Percentiles rank a stretch among this genome's conserved stretches.
Evolutionary conservation across 192 early-diverging fungal species (phyloP).

Genomic region (Coemansia sp.): DNA sequence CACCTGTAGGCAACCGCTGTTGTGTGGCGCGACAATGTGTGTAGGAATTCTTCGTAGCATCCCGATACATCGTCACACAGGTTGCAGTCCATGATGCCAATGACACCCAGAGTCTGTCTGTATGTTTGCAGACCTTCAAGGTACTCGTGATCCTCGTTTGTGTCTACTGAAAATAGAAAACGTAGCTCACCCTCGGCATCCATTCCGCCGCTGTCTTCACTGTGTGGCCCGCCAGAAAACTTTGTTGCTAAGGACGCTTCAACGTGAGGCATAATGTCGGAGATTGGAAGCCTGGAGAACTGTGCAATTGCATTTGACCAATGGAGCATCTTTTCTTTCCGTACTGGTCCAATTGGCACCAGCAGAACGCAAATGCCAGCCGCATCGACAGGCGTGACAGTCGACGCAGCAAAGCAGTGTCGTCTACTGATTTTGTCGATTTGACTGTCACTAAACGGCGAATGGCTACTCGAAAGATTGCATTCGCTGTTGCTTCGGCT

Average conservation of each 20-base stretch:
- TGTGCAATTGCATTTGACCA: slow-evolving; percentile 29
- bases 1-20: slow-evolving; percentile 47
- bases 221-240: slow-evolving; percentile 2
- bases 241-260: slow-evolving; percentile 13
- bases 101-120: slow-evolving; percentile 46
- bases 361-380: slow-evolving; percentile 50
- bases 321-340: slow-evolving; percentile 18
- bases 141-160: slow-evolving; percentile 43
- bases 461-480: slow-evolving; percentile 15
- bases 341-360: slow-evolving; percentile 44
- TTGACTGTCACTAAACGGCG: slow-evolving; percentile 24
- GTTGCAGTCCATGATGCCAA: slow-evolving; percentile 46
- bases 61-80: slow-evolving; percentile 15
- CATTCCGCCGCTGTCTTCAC: slow-evolving; percentile 7
- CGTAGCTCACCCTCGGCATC: slow-evolving; percentile 30
- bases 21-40: slow-evolving; percentile 18
- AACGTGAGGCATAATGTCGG: slow-evolving; percentile 28
- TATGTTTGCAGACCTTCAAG: slow-evolving; percentile 54
- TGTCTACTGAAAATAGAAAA: slow-evolving; percentile 21
- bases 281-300: slow-evolving; percentile 26
- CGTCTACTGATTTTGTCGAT: slow-evolving; percentile 19
- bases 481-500: slow-evolving; percentile 7
- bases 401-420: slow-evolving; percentile 33
- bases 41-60: slow-evolving; percentile 35
- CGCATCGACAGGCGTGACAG: slow-evolving; percentile 46